Evolutionary conservation across 2,329 filamentous ascomycete species (phyloP).

Genomic region (Talaromyces islandicus): DNA sequence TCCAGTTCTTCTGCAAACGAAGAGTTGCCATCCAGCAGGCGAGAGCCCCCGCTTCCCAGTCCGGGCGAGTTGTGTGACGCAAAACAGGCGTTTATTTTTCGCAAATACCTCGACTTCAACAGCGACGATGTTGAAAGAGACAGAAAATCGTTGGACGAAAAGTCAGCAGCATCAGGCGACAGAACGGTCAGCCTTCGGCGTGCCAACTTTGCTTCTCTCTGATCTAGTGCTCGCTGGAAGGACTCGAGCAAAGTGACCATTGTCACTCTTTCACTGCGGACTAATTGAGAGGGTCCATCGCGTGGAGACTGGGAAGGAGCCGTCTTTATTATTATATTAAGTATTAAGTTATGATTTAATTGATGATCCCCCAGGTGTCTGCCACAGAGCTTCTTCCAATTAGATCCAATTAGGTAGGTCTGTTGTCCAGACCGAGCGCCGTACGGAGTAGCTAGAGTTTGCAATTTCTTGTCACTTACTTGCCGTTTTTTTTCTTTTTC

Average conservation of each 20-base stretch:
- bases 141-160: conserved; percentile 62
- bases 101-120: conserved; percentile 3
- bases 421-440: neutral
- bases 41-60: conserved; percentile 23
- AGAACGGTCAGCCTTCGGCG: conserved; percentile 44
- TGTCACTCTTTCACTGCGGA: neutral
- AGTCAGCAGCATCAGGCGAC: conserved; percentile 45
- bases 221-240: conserved; percentile 27
- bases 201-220: conserved; percentile 38
- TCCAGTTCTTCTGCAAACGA: conserved; percentile 56
- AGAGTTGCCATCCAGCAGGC: conserved; percentile 62
- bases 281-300: neutral
- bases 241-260: conserved; percentile 20
- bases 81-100: conserved; percentile 1
- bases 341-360: neutral
- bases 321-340: neutral
- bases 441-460: neutral
- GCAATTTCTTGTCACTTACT: neutral
- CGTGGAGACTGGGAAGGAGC: neutral
- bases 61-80: neutral
- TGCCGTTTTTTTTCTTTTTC: neutral
- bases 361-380: neutral
- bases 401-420: too few relatives aligned
- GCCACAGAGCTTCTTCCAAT: neutral
- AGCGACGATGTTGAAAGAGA: conserved; percentile 41